Conservation (phyloP, 2,329 filamentous ascomycete species). For the Intubia oerlemansii region DNA sequence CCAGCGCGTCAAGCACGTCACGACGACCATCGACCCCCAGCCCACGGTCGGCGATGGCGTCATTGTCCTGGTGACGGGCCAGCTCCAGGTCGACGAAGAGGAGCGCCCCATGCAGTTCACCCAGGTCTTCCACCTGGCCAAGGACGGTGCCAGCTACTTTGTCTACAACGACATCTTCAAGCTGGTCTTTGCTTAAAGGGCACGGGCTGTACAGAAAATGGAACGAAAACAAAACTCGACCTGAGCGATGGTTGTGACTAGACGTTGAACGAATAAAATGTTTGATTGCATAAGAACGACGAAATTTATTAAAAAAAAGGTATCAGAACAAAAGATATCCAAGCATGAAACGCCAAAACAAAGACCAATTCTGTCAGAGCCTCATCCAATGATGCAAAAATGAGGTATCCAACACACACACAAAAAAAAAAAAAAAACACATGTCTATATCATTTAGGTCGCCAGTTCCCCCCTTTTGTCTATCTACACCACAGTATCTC, state of each 20-base stretch:
- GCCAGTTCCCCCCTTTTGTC: too few relatives aligned
- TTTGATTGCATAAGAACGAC: neutral
- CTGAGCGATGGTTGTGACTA: too few relatives aligned
- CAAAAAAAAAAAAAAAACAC: too few relatives aligned
- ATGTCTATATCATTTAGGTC: too few relatives aligned
- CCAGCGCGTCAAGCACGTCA: conserved; percentile 57
- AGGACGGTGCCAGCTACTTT: conserved; percentile 49
- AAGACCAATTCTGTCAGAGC: too few relatives aligned
- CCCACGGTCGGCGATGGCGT: conserved; percentile 51
- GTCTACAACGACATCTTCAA: conserved; percentile 94
- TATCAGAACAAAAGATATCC: neutral
- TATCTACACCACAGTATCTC: conserved; percentile 9
- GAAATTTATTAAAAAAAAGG: neutral
- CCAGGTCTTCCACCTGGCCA: conserved; percentile 70
- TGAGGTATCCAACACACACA: too few relatives aligned
- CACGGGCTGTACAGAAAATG: too few relatives aligned
- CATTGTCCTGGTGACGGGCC: conserved; percentile 73
- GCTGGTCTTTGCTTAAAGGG: conserved; percentile 48
- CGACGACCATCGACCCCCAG: conserved; percentile 65
- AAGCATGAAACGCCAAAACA: too few relatives aligned
- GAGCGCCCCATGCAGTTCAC: conserved; percentile 76
- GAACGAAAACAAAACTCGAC: neutral
- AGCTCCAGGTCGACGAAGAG: conserved; percentile 70
- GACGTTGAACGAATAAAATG: neutral
- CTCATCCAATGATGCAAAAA: too few relatives aligned